Base-by-base conservation (phyloP, 73 alveolate species). In the Paramecium pentaurelia region DNA sequence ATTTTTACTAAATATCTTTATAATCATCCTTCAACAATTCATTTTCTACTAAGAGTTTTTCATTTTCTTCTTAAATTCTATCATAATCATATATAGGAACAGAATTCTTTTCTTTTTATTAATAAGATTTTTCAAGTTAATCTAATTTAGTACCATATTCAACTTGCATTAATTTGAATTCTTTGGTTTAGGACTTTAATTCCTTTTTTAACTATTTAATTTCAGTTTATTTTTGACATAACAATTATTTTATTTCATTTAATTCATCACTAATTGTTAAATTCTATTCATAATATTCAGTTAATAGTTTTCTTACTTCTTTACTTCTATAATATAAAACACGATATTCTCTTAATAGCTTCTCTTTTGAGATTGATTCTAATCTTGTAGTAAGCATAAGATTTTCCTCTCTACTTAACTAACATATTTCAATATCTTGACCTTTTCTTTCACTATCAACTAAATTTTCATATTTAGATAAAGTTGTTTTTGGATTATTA, bases 401-500 rank as follows among this genome's bases (percentile, higher is more conserved):
- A 77, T 77, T 77, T 42, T 77, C 89, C 40, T 77, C 89, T 44
- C 71, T 77, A 37, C 71, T 77, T 42, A 77, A 44, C 11, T 71
- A 30, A 11, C 86, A 30, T 25, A 44, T 20, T 38, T 37, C 89
- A 10, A 12, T 18, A 38, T 77, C 89, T 14, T 16, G 11, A 10
- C 36, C 47, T 77, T 77, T 77, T 38, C 47, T 77, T 32, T 77
- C 89, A 20, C 47, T 42, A 4, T 77, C 71, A 8, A 77, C 25
- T 7, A 75, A 75, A n/a, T 32, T 27, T 34, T 75, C 34, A 75
- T 75, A 75, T 75, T 75, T 75, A 20, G 59, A 75, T 18, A 4
- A 32, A 27, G 42, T 14, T 75, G 37, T 0, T 22, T 18, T 28
- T 32, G 22, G 34, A 32, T 36, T 75, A 32, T 36, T 75, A 6